Conservation (phyloP, 768 basidiomycete species). For the Lactifluus echinatus region DNA sequence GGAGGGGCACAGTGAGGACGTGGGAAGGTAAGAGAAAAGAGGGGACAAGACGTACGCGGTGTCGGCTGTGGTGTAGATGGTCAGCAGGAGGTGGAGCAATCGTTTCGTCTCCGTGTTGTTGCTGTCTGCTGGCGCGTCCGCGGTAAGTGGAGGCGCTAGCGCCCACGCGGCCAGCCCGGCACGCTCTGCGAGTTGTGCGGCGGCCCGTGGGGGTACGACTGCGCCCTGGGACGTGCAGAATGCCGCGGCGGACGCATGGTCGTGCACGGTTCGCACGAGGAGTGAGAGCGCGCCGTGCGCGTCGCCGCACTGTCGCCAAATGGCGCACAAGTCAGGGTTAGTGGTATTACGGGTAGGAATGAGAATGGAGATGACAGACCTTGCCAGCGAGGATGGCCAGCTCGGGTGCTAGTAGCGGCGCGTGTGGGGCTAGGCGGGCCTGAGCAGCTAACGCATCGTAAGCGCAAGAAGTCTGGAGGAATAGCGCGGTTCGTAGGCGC, state of each 20-base stretch:
- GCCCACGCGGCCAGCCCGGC: conserved; percentile 37
- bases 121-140: conserved; percentile 41
- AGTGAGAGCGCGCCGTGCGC: conserved; percentile 56
- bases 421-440: conserved; percentile 36
- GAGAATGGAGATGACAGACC: conserved; percentile 33
- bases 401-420: conserved; percentile 59
- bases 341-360: no score
- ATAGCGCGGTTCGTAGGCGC: conserved; percentile 67
- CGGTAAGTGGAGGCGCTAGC: conserved; percentile 39
- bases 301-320: conserved; percentile 36
- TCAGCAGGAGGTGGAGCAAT: conserved; percentile 61
- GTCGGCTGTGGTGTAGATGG: conserved; percentile 78
- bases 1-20: not conserved
- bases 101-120: conserved; percentile 45
- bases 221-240: conserved; percentile 80
- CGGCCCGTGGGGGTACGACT: conserved; percentile 54
- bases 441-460: conserved; percentile 50
- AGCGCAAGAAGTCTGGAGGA: conserved; percentile 66
- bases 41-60: conserved; percentile 34
- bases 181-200: conserved; percentile 42
- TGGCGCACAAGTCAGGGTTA: not conserved
- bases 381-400: conserved; percentile 72
- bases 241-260: conserved; percentile 70
- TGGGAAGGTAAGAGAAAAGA: not conserved
- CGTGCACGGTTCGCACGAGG: conserved; percentile 62